Evolutionary conservation across 345 rosid genomes (phyloP).

Genomic region (Eucalyptus sp.): DNA sequence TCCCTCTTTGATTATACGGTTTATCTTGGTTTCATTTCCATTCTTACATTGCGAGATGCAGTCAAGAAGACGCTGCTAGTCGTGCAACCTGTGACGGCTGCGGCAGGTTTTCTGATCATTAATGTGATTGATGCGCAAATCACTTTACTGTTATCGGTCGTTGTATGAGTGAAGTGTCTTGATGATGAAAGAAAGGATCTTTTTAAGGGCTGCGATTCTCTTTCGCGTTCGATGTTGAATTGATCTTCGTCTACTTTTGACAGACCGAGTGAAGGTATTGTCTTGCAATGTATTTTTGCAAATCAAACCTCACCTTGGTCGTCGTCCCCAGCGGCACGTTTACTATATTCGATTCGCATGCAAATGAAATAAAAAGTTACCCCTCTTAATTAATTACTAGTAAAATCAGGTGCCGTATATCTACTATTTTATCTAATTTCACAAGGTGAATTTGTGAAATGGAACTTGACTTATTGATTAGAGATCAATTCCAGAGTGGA

Average conservation of each 20-base stretch:
- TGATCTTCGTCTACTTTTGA: background rate
- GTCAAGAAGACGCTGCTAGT: background rate
- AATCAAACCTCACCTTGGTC: background rate
- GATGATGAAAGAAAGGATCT: background rate
- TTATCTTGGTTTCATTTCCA: background rate
- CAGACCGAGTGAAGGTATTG: background rate
- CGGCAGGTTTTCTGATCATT: background rate
- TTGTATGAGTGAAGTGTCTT: background rate
- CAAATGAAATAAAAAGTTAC: background rate
- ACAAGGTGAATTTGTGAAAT: background rate
- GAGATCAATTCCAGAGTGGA: background rate
- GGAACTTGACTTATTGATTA: background rate
- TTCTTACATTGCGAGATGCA: background rate
- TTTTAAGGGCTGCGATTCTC: background rate
- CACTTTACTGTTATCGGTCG: rapidly evolving
- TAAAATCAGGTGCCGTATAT: background rate
- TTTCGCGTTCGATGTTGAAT: background rate
- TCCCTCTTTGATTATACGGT: background rate
- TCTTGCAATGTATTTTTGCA: background rate
- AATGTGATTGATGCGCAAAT: background rate
- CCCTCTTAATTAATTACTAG: background rate
- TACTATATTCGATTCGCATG: background rate
- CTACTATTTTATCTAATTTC: background rate
- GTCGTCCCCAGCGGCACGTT: background rate
- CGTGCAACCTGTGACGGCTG: background rate